A percentile compares a stretch with the other conserved stretches of the same genome.
Evolutionary conservation across 352 stramenopile genomes (phyloP).

Genomic region (Thalassiosira hispida): DNA sequence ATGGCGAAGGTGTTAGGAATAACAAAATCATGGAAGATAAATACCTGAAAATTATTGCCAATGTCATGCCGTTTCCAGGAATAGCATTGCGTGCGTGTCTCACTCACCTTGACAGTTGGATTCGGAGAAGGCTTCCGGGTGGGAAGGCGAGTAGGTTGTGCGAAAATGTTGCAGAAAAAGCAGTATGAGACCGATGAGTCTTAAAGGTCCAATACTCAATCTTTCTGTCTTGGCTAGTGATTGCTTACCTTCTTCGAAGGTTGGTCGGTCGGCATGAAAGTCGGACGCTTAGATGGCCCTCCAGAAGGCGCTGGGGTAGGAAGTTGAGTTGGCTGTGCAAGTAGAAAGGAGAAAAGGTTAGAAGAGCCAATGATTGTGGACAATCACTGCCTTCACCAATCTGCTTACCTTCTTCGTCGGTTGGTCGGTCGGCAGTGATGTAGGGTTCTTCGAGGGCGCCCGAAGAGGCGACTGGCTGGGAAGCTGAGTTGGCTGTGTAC

Average conservation of each 20-base stretch:
- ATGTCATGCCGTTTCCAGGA: too few species aligned
- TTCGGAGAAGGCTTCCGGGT: neutral
- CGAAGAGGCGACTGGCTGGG: slow-evolving; percentile 4
- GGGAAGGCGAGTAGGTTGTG: slow-evolving; percentile 10
- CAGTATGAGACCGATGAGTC: neutral
- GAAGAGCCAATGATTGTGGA: neutral
- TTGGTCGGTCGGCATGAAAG: neutral
- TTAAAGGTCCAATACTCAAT: neutral
- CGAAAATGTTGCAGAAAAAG: neutral
- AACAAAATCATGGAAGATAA: too few species aligned
- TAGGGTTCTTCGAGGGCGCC: slow-evolving; percentile 5
- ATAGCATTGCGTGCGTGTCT: too few species aligned
- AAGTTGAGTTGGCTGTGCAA: neutral
- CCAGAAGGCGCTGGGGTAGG: neutral
- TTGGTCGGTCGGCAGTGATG: neutral
- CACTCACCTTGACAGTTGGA: neutral
- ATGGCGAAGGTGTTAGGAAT: neutral
- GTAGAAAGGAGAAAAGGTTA: neutral
- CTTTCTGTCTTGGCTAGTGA: neutral
- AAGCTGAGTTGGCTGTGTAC: slow-evolving; percentile 1
- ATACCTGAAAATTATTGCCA: too few species aligned
- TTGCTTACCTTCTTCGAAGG: neutral
- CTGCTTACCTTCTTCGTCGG: neutral
- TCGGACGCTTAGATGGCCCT: neutral
- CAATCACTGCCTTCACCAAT: too few species aligned